A percentile compares a stretch with the other conserved stretches of the same genome.
Conservation (phyloP, 148 eudicot species). For the Limonium bicolor region DNA sequence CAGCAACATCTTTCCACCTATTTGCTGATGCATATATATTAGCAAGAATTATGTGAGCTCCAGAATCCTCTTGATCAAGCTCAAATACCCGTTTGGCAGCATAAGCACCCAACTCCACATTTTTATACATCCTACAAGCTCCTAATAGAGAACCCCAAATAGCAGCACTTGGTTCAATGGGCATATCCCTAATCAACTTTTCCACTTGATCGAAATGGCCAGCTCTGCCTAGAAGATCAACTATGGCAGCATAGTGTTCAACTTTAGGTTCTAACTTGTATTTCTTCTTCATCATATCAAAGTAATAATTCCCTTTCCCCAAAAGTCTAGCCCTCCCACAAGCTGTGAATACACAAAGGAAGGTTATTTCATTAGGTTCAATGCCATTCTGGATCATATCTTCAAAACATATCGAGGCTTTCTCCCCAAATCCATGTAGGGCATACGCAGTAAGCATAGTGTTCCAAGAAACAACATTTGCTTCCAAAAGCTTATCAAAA, state of each 20-base stretch:
- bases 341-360: slow-evolving; percentile 43
- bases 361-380: slow-evolving; percentile 36
- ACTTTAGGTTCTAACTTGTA: slow-evolving; percentile 30
- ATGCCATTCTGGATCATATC: slow-evolving; percentile 22
- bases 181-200: slow-evolving; percentile 26
- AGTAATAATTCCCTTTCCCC: slow-evolving; percentile 29
- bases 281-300: slow-evolving; percentile 31
- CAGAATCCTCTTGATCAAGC: slow-evolving; percentile 46
- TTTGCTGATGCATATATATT: slow-evolving; percentile 52
- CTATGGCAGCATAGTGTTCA: slow-evolving; percentile 41
- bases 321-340: slow-evolving; percentile 56
- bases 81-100: slow-evolving; percentile 42
- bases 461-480: slow-evolving; percentile 55
- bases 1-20: slow-evolving; percentile 34
- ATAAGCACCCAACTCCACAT: slow-evolving; percentile 43
- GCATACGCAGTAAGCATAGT: slow-evolving; percentile 50
- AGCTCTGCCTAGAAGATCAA: slow-evolving; percentile 55
- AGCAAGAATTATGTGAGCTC: slow-evolving; percentile 44
- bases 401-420: slow-evolving; percentile 26
- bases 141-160: slow-evolving; percentile 45
- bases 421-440: slow-evolving; percentile 41
- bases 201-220: slow-evolving; percentile 36
- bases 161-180: slow-evolving; percentile 37
- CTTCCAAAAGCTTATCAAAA: slow-evolving; percentile 25
- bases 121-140: slow-evolving; percentile 52